Conservation (phyloP, 805 yeast genomes). For the Saccharomycopsis fermentans region DNA sequence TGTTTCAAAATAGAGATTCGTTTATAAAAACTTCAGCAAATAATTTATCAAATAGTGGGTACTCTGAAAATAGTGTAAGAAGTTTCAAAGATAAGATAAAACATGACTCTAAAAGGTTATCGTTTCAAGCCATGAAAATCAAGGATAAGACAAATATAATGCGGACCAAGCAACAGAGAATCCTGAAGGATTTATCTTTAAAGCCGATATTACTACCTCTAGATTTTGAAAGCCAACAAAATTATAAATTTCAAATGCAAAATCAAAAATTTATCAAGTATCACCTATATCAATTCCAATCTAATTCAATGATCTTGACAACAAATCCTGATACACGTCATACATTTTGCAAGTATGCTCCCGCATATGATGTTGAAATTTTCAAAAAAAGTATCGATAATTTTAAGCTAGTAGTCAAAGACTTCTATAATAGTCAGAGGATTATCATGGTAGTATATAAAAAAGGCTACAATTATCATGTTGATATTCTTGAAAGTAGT, state of each 20-base stretch:
- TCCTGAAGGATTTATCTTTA: neutral
- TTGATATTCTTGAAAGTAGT: conserved; percentile 7
- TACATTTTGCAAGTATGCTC: conserved; percentile 47
- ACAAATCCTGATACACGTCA: conserved; percentile 60
- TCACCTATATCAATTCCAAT: conserved; percentile 44
- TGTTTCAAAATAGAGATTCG: neutral
- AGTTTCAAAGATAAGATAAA: neutral
- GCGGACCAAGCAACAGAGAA: neutral
- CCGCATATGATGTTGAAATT: conserved; percentile 47
- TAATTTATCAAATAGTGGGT: neutral
- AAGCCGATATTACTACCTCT: neutral
- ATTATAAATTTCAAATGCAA: conserved; percentile 3
- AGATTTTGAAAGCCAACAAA: neutral
- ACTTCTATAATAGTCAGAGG: neutral
- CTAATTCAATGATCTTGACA: conserved; percentile 38
- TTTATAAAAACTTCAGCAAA: neutral
- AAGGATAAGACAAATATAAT: neutral
- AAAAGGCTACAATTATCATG: neutral
- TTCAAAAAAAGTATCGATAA: conserved; percentile 24
- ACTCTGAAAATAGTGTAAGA: neutral
- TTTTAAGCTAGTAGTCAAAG: conserved; percentile 25
- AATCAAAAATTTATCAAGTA: conserved; percentile 46
- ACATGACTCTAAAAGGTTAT: neutral
- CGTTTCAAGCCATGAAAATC: neutral
- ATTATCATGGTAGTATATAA: conserved; percentile 13